Percentiles rank a stretch among this genome's conserved stretches.
Conservation (phyloP, 2,329 filamentous ascomycete species). For the Orbilia quercus region DNA sequence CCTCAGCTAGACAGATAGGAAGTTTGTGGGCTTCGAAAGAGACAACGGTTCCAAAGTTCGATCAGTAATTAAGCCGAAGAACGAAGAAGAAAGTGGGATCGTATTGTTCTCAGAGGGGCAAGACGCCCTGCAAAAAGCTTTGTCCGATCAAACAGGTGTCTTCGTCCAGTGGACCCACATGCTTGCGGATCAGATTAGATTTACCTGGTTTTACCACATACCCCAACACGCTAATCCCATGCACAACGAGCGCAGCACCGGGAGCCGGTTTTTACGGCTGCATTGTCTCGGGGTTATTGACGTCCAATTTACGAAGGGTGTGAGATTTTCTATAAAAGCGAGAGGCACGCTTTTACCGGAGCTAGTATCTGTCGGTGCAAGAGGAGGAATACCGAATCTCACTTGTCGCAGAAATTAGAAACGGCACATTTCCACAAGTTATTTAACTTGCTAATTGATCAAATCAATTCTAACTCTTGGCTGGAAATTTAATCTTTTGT, state of each 20-base stretch:
- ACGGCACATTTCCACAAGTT: neutral
- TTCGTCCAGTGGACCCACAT: neutral
- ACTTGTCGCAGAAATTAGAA: neutral
- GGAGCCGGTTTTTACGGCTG: neutral
- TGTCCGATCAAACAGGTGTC: slow-evolving; percentile 8
- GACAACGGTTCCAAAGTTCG: too few species aligned
- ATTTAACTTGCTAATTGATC: too few species aligned
- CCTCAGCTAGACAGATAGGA: too few species aligned
- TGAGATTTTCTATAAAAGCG: neutral
- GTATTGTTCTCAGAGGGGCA: too few species aligned
- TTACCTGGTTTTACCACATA: slow-evolving; percentile 17
- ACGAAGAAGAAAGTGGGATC: too few species aligned
- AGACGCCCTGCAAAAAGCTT: neutral
- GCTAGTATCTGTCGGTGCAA: too few species aligned
- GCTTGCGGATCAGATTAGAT: slow-evolving; percentile 33
- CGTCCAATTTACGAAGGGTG: neutral
- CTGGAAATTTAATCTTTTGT: too few species aligned
- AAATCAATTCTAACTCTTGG: too few species aligned
- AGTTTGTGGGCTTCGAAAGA: too few species aligned
- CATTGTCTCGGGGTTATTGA: slow-evolving; percentile 1
- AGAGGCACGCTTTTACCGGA: too few species aligned
- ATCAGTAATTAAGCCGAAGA: too few species aligned
- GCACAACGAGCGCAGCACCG: neutral
- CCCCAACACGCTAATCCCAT: slow-evolving; percentile 22
- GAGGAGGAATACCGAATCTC: neutral